Conservation (phyloP, 1,284 basidiomycete genomes). For the Ganoderma resinaceum region DNA sequence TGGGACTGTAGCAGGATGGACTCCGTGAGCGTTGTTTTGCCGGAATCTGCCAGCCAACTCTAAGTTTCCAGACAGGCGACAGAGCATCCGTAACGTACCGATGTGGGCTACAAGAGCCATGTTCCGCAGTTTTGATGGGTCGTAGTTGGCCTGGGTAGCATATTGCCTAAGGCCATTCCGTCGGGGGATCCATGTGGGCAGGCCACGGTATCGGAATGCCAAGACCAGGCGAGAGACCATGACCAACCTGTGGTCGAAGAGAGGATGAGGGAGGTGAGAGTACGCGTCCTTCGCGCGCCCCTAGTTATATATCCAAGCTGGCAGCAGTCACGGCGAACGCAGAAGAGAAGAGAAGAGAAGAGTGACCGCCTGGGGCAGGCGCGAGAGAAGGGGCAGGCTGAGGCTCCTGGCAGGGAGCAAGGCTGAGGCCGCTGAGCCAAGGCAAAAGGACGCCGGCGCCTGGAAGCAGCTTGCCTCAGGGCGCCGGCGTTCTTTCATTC, state of each 20-base stretch:
- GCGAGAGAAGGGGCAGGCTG: background rate
- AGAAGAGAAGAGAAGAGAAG: slow-evolving; percentile 7
- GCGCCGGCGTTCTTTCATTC: slow-evolving; percentile 16
- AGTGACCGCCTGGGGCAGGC: background rate
- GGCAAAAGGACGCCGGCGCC: slow-evolving; percentile 15
- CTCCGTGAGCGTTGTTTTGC: slow-evolving; percentile 91
- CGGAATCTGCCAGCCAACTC: slow-evolving; percentile 68
- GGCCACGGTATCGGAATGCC: slow-evolving; percentile 19
- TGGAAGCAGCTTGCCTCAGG: slow-evolving; percentile 11
- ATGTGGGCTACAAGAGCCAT: slow-evolving; percentile 88
- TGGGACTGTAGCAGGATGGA: slow-evolving; percentile 82
- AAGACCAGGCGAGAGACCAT: slow-evolving; percentile 21
- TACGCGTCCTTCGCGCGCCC: slow-evolving; percentile 1
- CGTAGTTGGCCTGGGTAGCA: slow-evolving; percentile 45
- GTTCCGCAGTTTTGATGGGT: slow-evolving; percentile 65
- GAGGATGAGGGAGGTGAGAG: background rate
- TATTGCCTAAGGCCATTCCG: slow-evolving; percentile 39
- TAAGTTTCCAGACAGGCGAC: background rate
- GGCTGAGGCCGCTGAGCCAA: no score
- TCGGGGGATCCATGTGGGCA: slow-evolving; percentile 16
- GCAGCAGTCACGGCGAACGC: slow-evolving; percentile 2
- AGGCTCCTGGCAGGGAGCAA: no score
- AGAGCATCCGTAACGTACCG: slow-evolving; percentile 51
- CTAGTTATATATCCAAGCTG: background rate
- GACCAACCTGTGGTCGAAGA: slow-evolving; percentile 8